phyloP scores from a whole-genome alignment of 139 green algal species.

The Trebouxia sp. region DNA sequence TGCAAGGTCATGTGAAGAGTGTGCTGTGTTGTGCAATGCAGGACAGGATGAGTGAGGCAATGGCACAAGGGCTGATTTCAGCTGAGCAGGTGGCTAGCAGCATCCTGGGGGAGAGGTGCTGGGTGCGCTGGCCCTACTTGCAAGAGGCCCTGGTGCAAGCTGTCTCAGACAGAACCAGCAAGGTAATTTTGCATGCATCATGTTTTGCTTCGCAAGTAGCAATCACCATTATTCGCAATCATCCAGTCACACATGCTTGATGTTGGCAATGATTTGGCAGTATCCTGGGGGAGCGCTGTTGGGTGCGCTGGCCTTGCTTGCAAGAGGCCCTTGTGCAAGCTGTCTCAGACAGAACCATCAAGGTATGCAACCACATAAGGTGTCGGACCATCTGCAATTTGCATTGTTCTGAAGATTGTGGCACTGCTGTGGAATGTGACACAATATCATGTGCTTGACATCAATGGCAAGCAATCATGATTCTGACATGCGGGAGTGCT shows the following conservation, averaged over 20 bases:
- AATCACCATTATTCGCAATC: background rate
- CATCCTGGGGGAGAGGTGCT: constrained; percentile 73
- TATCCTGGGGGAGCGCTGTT: constrained; percentile 72
- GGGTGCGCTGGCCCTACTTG: constrained; percentile 90
- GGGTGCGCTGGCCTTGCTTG: constrained; percentile 89
- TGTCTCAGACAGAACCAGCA: constrained; percentile 27
- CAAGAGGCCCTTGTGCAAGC: constrained; percentile 61
- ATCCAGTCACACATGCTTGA: no score
- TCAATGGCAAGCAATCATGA: no score
- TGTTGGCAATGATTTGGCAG: no score
- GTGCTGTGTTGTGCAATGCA: background rate
- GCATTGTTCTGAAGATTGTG: no score
- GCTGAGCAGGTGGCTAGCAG: constrained; percentile 41
- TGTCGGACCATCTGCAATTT: no score
- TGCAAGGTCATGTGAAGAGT: no score
- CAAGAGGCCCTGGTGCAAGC: constrained; percentile 63
- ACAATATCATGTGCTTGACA: no score
- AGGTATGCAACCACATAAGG: no score
- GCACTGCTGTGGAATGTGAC: no score
- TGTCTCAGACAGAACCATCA: constrained; percentile 15
- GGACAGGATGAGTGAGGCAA: constrained; percentile 12
- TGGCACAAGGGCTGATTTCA: background rate
- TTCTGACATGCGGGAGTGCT: no score
- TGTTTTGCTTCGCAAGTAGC: background rate
- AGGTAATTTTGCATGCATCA: background rate